Evolutionary conservation across 352 stramenopile genomes (phyloP).

Genomic region (Globisporangium splendens): DNA sequence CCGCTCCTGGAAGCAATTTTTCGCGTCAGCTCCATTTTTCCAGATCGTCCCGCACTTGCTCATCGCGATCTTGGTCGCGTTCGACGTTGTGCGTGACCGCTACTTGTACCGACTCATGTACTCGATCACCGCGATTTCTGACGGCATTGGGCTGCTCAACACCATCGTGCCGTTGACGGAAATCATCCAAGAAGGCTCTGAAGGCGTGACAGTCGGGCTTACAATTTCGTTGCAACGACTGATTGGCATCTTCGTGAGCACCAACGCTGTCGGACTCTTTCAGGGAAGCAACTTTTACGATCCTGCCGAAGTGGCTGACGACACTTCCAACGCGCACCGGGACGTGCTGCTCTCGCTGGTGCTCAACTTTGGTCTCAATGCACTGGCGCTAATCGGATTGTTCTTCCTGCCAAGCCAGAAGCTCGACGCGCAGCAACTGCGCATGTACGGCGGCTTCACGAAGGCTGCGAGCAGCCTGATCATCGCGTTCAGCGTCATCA

Average conservation of each 20-base stretch:
- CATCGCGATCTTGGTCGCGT: slow-evolving; percentile 8
- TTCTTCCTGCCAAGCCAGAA: slow-evolving; percentile 40
- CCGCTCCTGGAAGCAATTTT: slow-evolving; percentile 19
- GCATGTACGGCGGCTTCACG: slow-evolving; percentile 61
- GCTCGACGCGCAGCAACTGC: slow-evolving; percentile 59
- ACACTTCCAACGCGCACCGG: slow-evolving; percentile 1
- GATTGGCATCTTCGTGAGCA: slow-evolving; percentile 23
- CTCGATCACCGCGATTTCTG: slow-evolving; percentile 14
- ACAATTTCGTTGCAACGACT: slow-evolving; percentile 18
- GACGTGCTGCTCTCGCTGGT: slow-evolving; percentile 18
- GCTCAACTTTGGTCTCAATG: slow-evolving; percentile 20
- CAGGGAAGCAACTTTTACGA: slow-evolving; percentile 19
- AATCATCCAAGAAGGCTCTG: slow-evolving; percentile 21
- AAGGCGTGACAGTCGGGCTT: slow-evolving; percentile 17
- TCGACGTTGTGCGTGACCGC: slow-evolving; percentile 4
- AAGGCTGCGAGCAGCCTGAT: slow-evolving; percentile 29
- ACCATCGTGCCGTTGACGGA: slow-evolving; percentile 22
- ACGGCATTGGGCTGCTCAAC: slow-evolving; percentile 18
- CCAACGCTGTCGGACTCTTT: slow-evolving; percentile 20
- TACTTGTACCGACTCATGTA: slow-evolving; percentile 3
- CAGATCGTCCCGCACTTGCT: slow-evolving; percentile 17
- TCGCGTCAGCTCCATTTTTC: slow-evolving; percentile 18
- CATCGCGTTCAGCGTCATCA: slow-evolving; percentile 1
- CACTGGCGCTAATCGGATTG: slow-evolving; percentile 15
- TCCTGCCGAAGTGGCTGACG: slow-evolving; percentile 3